These are phyloP conservation scores for Alternaria alternata DNA, from an alignment of 2,329 filamentous ascomycete species.

Conservation along the genomic window DNA sequence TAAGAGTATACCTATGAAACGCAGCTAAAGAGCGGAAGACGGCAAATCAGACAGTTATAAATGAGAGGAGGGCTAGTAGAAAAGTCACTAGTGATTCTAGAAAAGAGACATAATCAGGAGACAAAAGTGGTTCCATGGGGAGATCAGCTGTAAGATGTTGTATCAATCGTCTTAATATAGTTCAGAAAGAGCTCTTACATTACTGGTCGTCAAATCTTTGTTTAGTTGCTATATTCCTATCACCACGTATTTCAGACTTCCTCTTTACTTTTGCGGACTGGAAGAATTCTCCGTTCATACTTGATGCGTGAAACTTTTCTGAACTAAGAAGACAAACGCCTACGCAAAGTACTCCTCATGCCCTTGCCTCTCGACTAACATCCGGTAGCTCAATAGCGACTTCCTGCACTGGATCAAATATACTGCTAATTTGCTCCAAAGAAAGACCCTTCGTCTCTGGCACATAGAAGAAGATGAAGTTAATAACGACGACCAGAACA, in stretches of 20 bases:
- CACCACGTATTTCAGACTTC: not conserved
- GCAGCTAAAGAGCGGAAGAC: too few relatives aligned
- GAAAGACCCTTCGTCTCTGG: conserved; percentile 29
- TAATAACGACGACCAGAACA: conserved; percentile 19
- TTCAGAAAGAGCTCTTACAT: not conserved
- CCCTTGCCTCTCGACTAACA: not conserved
- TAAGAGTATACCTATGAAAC: not conserved
- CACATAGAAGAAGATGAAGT: conserved; percentile 23
- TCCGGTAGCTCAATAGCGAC: not conserved
- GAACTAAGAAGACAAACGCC: too few relatives aligned
- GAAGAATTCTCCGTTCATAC: too few relatives aligned
- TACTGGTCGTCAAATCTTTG: not conserved
- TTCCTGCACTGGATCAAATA: conserved; percentile 19
- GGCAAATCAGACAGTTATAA: too few relatives aligned
- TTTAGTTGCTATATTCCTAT: not conserved
- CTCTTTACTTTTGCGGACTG: not conserved
- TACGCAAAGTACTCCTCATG: not conserved
- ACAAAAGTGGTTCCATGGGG: not conserved
- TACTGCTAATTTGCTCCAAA: conserved; percentile 23
- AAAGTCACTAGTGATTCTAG: not conserved
- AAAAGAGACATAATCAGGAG: not conserved
- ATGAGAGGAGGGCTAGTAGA: not conserved
- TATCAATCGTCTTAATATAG: not conserved
- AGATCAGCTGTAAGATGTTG: not conserved
- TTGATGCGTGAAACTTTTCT: too few relatives aligned